A percentile compares a stretch with the other conserved stretches of the same genome.
Evolutionary conservation across 345 rosid genomes (phyloP).

Genomic region (Eutrema japonicum): DNA sequence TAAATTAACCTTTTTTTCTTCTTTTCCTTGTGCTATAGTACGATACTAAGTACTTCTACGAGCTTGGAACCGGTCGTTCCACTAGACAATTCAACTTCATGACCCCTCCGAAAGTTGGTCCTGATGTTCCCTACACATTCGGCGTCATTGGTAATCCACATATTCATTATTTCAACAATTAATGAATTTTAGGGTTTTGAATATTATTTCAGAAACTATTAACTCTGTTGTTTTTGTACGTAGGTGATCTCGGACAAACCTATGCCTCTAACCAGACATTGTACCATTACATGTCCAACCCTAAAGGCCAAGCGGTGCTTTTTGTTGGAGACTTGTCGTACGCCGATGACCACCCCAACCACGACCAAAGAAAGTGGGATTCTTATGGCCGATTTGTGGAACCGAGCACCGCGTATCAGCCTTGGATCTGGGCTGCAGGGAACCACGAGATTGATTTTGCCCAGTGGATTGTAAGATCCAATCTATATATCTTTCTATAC

Average conservation of each 20-base stretch:
- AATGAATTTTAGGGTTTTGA: not conserved
- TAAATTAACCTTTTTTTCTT: not conserved
- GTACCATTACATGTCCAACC: slow-evolving; percentile 50
- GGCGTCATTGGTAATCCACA: slow-evolving; percentile 61
- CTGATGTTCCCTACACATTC: slow-evolving; percentile 69
- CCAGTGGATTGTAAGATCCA: slow-evolving; percentile 43
- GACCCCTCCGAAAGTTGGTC: slow-evolving; percentile 68
- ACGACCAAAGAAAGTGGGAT: slow-evolving; percentile 57
- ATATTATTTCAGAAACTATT: not conserved
- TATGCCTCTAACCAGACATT: slow-evolving; percentile 55
- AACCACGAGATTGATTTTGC: slow-evolving; percentile 55
- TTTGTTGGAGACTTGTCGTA: slow-evolving; percentile 57
- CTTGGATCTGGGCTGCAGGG: slow-evolving; percentile 58
- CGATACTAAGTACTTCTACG: slow-evolving; percentile 58
- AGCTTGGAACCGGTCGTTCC: slow-evolving; percentile 54
- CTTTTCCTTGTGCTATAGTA: slow-evolving; percentile 37
- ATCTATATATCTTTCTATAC: not conserved
- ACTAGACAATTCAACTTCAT: slow-evolving; percentile 51
- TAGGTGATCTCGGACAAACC: slow-evolving; percentile 61
- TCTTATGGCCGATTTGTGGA: slow-evolving; percentile 54
- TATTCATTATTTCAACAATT: not conserved
- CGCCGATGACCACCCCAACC: slow-evolving; percentile 51
- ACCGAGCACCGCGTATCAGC: slow-evolving; percentile 53
- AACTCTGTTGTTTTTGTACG: not conserved
- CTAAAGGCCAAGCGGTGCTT: slow-evolving; percentile 55